phyloP scores from a whole-genome alignment of 2,329 filamentous ascomycete genomes.

The Neofusicoccum cordaticola region DNA sequence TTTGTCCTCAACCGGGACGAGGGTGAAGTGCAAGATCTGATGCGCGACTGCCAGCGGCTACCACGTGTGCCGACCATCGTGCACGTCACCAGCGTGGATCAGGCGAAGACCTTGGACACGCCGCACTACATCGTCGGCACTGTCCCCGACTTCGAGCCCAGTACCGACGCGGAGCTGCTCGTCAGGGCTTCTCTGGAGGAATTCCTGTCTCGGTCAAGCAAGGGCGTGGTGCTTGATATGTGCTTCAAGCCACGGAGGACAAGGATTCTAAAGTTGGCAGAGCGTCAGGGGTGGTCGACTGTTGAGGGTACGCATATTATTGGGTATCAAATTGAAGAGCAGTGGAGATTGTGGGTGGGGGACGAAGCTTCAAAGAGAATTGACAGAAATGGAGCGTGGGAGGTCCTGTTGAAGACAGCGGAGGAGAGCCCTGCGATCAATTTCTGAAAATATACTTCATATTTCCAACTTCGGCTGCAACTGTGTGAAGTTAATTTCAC shows the following conservation, averaged over 20 bases:
- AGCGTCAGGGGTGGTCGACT: constrained; percentile 33
- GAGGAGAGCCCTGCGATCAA: background rate
- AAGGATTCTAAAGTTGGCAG: constrained; percentile 35
- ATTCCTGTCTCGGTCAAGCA: constrained; percentile 10
- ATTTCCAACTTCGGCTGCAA: no score
- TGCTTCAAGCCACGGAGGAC: constrained; percentile 44
- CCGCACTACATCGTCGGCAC: background rate
- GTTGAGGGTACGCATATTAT: constrained; percentile 44
- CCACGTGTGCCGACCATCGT: background rate
- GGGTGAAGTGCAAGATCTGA: background rate
- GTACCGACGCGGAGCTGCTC: background rate
- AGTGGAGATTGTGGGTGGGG: constrained; percentile 40
- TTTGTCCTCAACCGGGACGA: background rate
- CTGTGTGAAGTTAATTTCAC: no score
- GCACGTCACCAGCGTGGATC: background rate
- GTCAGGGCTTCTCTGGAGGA: background rate
- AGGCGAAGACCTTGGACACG: background rate
- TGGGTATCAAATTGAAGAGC: constrained; percentile 41
- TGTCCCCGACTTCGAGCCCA: background rate
- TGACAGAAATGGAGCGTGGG: background rate
- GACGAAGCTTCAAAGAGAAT: background rate
- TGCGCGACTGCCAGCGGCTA: background rate
- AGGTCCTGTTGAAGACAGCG: background rate
- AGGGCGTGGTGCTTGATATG: constrained; percentile 42
- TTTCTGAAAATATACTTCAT: background rate